Percentiles rank a stretch among this genome's conserved stretches.
Conservation (phyloP, 2,329 filamentous ascomycete genomes). For the Colletotrichum tofieldiae region DNA sequence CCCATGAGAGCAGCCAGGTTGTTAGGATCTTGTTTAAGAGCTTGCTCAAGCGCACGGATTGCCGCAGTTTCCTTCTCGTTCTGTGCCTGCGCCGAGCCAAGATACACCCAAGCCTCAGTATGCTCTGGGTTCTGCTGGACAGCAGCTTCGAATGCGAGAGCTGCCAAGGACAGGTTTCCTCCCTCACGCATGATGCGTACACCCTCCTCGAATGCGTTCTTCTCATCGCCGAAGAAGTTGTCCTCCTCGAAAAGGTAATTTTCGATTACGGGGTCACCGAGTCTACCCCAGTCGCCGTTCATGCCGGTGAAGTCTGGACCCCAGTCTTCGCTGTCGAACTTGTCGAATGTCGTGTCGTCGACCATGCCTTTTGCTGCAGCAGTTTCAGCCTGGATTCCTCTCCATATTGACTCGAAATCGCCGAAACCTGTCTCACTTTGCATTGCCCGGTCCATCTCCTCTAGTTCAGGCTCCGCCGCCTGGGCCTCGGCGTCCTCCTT, state of each 20-base stretch:
- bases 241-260: slow-evolving; percentile 96
- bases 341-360: slow-evolving; percentile 73
- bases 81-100: slow-evolving; percentile 94
- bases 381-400: slow-evolving; percentile 84
- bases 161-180: slow-evolving; percentile 93
- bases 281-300: slow-evolving; percentile 75
- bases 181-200: slow-evolving; percentile 93
- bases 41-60: slow-evolving; percentile 93
- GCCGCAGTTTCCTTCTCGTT: slow-evolving; percentile 99
- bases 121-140: slow-evolving; percentile 91
- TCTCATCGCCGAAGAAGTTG: slow-evolving; percentile 87
- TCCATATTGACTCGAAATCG: slow-evolving; percentile 93
- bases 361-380: slow-evolving; percentile 80
- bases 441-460: slow-evolving; percentile 82
- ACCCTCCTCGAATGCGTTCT: slow-evolving; percentile 93
- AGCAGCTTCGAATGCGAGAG: slow-evolving; percentile 95
- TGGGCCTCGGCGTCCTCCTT: slow-evolving; percentile 66
- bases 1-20: slow-evolving; percentile 95
- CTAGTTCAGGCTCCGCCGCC: slow-evolving; percentile 85
- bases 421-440: slow-evolving; percentile 83
- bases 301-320: slow-evolving; percentile 73
- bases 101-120: slow-evolving; percentile 92
- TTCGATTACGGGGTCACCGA: slow-evolving; percentile 83
- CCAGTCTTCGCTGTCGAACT: slow-evolving; percentile 87
- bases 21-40: slow-evolving; percentile 87